These are phyloP conservation scores for Sodiomyces alkalinus DNA, from an alignment of 2,329 filamentous ascomycete genomes.

Conservation along the genomic window DNA sequence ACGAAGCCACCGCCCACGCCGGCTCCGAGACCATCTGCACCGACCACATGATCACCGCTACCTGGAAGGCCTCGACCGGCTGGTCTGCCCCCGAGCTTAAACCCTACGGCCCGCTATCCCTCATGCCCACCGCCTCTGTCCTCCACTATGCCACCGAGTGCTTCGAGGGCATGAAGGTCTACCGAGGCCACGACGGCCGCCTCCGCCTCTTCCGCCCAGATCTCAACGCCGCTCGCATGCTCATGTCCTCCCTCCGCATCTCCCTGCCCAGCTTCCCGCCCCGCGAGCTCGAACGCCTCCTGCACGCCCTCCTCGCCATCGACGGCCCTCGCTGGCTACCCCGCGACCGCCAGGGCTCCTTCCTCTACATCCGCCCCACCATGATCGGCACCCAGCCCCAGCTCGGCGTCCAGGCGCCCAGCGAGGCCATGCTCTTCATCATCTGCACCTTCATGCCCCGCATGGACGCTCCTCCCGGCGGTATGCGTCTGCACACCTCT, in stretches of 20 bases:
- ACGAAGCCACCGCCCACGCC: conserved; percentile 28
- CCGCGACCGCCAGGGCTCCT: conserved; percentile 47
- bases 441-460: conserved; percentile 50
- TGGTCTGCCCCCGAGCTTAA: conserved; percentile 62
- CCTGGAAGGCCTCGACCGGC: conserved; percentile 49
- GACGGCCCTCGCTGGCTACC: conserved; percentile 73
- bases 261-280: conserved; percentile 61
- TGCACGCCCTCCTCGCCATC: conserved; percentile 53
- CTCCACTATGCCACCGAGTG: conserved; percentile 86
- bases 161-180: conserved; percentile 75
- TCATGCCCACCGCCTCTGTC: conserved; percentile 68
- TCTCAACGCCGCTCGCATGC: conserved; percentile 53
- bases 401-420: conserved; percentile 66
- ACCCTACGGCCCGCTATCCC: conserved; percentile 61
- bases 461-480: conserved; percentile 34
- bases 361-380: conserved; percentile 75
- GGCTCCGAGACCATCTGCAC: conserved; percentile 46
- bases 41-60: conserved; percentile 75
- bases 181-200: conserved; percentile 61
- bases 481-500: conserved; percentile 63
- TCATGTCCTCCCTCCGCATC: conserved; percentile 46
- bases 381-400: conserved; percentile 72
- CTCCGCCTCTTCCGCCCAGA: conserved; percentile 66
- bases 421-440: conserved; percentile 78
- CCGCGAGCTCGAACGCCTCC: conserved; percentile 56